A percentile compares a stretch with the other conserved stretches of the same genome.
Evolutionary conservation across 306 rosid species (phyloP).

Genomic region (Vigna mungo): DNA sequence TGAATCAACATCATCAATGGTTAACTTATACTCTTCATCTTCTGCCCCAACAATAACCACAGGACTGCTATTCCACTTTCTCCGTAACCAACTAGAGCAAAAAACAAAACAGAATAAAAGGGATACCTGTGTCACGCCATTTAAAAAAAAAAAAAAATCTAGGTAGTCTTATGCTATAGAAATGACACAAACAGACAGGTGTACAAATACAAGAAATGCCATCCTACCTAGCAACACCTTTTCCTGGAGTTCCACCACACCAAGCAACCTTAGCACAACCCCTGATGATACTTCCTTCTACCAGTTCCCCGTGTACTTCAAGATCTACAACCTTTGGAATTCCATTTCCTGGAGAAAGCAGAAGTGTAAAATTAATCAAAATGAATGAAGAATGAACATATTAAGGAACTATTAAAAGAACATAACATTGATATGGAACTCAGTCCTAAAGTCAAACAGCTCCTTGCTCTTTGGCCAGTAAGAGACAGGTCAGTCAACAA

Average conservation of each 20-base stretch:
- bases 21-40: slow-evolving; percentile 79
- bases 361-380: slow-evolving; percentile 10
- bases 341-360: slow-evolving; percentile 68
- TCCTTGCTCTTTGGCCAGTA: background rate
- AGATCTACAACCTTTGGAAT: slow-evolving; percentile 86
- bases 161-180: background rate
- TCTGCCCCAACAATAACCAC: slow-evolving; percentile 94
- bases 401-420: slow-evolving; percentile 33
- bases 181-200: background rate
- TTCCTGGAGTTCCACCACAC: slow-evolving; percentile 98
- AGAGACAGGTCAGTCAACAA: slow-evolving; percentile 8
- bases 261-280: slow-evolving; percentile 90
- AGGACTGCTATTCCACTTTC: slow-evolving; percentile 95
- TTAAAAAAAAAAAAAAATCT: slow-evolving; percentile 26
- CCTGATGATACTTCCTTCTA: slow-evolving; percentile 80
- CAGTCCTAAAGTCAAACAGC: slow-evolving; percentile 8
- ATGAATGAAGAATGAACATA: slow-evolving; percentile 27
- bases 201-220: slow-evolving; percentile 32
- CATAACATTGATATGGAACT: slow-evolving; percentile 3
- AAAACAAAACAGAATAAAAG: slow-evolving; percentile 38
- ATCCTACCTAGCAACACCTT: slow-evolving; percentile 91
- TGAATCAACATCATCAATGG: slow-evolving; percentile 87
- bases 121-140: slow-evolving; percentile 24
- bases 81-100: slow-evolving; percentile 87
- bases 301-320: slow-evolving; percentile 83